phyloP scores from a whole-genome alignment of 306 rosid species.

The Rubus idaeus region DNA sequence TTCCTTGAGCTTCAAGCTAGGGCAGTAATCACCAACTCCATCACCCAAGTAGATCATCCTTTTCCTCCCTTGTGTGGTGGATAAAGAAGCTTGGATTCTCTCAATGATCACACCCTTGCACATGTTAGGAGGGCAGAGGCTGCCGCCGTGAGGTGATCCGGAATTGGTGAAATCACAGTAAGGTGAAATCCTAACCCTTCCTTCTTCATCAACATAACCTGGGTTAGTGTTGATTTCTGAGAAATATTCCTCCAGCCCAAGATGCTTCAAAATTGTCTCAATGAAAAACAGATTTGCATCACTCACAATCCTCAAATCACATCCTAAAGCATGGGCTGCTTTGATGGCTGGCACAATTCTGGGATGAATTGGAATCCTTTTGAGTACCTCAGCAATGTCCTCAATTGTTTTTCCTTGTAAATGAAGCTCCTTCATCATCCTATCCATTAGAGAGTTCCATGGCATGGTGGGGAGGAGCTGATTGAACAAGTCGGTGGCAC shows the following conservation, averaged over 20 bases:
- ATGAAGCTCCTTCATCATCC: slow-evolving; percentile 70
- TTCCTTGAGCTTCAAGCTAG: slow-evolving; percentile 31
- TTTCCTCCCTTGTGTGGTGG: slow-evolving; percentile 14
- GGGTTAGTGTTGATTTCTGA: slow-evolving; percentile 72
- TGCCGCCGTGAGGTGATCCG: slow-evolving; percentile 44
- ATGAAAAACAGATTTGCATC: slow-evolving; percentile 75
- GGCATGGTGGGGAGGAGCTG: slow-evolving; percentile 71
- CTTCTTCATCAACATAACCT: slow-evolving; percentile 57
- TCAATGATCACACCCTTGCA: slow-evolving; percentile 59
- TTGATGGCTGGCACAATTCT: slow-evolving; percentile 55
- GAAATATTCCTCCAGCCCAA: slow-evolving; percentile 55
- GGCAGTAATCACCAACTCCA: slow-evolving; percentile 31
- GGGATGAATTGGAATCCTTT: slow-evolving; percentile 49
- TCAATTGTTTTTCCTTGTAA: slow-evolving; percentile 47
- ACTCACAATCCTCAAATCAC: slow-evolving; percentile 76
- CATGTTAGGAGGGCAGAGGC: slow-evolving; percentile 74
- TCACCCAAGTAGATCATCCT: slow-evolving; percentile 27
- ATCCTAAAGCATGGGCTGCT: slow-evolving; percentile 64
- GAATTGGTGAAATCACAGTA: slow-evolving; percentile 49
- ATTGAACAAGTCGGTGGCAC: slow-evolving; percentile 60
- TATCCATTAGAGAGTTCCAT: slow-evolving; percentile 85
- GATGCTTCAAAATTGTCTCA: slow-evolving; percentile 61
- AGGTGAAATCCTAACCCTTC: slow-evolving; percentile 56
- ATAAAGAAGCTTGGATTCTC: slow-evolving; percentile 17
- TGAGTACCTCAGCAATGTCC: slow-evolving; percentile 47